phyloP scores from a whole-genome alignment of 2,329 filamentous ascomycete genomes.

The Calycina herbarum region DNA sequence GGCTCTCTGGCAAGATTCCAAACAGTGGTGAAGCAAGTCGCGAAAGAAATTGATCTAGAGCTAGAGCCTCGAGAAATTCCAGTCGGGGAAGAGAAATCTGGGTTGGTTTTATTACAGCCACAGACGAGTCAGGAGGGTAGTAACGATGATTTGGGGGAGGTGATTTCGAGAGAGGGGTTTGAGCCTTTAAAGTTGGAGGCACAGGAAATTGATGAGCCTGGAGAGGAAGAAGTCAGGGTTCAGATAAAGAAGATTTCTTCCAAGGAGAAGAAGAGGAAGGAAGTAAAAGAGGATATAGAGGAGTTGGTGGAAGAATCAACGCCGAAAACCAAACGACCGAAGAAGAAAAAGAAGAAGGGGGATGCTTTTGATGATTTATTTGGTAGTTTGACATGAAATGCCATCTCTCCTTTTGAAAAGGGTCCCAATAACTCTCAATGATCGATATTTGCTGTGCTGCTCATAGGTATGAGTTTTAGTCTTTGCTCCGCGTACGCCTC shows the following conservation, averaged over 20 bases:
- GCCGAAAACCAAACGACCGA: constrained; percentile 40
- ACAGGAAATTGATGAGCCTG: background rate
- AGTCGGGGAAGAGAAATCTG: background rate
- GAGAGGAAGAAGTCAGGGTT: background rate
- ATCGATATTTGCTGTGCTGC: background rate
- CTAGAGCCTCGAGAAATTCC: background rate
- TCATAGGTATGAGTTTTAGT: too few relatives aligned
- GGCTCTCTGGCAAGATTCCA: constrained; percentile 61
- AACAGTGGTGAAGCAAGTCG: constrained; percentile 34
- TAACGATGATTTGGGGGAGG: constrained; percentile 34
- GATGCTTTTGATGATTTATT: constrained; percentile 78
- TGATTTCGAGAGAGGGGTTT: constrained; percentile 16
- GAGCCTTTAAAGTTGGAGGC: background rate
- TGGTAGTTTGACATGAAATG: constrained; percentile 18
- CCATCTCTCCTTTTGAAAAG: too few relatives aligned
- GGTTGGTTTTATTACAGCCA: background rate
- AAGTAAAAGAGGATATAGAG: constrained; percentile 27
- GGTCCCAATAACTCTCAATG: background rate
- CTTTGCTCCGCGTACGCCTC: too few relatives aligned
- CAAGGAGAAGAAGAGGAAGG: constrained; percentile 23
- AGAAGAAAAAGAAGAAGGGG: constrained; percentile 56
- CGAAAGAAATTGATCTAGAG: constrained; percentile 8
- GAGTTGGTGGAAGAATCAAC: constrained; percentile 27
- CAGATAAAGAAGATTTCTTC: background rate
- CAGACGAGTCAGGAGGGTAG: background rate